phyloP scores from a whole-genome alignment of 1,139 yeast species.

The Debaryomyces coudertii region DNA sequence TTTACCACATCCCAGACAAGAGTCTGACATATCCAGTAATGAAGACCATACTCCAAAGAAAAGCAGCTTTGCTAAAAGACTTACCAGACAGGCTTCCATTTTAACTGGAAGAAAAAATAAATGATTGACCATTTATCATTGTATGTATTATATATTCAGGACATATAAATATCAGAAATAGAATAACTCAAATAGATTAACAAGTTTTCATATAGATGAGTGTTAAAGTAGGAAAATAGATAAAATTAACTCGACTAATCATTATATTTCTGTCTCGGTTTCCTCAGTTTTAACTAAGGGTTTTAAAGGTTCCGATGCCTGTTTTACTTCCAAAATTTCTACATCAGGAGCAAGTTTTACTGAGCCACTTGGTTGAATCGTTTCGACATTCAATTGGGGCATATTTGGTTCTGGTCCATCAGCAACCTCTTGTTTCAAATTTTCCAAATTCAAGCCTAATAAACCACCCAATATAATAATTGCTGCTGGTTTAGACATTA shows the following conservation, averaged over 20 bases:
- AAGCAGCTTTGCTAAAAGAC: conserved; percentile 32
- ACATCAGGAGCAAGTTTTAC: conserved; percentile 63
- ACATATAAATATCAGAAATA: neutral
- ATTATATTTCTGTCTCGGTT: conserved; percentile 14
- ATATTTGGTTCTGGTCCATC: conserved; percentile 87
- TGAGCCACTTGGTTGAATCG: conserved; percentile 55
- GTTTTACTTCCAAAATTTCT: conserved; percentile 53
- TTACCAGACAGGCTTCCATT: conserved; percentile 38
- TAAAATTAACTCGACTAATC: conserved; percentile 14
- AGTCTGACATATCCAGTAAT: conserved; percentile 3
- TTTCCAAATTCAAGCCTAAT: conserved; percentile 50
- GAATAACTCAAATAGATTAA: neutral
- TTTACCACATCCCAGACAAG: neutral
- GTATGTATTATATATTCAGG: neutral
- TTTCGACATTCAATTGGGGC: conserved; percentile 69
- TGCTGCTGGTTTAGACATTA: conserved; percentile 87
- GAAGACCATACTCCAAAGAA: conserved; percentile 17
- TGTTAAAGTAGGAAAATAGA: no score
- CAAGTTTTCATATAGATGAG: neutral
- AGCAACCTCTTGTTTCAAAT: conserved; percentile 43
- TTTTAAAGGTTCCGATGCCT: conserved; percentile 19
- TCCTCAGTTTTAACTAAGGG: conserved; percentile 19
- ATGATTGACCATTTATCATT: neutral
- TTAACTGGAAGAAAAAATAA: conserved; percentile 25
- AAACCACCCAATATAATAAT: conserved; percentile 64